Evolutionary conservation across 768 basidiomycete genomes (phyloP), one percentile per base, ranked within the genome.

Genomic region (Suillus alpinus): DNA sequence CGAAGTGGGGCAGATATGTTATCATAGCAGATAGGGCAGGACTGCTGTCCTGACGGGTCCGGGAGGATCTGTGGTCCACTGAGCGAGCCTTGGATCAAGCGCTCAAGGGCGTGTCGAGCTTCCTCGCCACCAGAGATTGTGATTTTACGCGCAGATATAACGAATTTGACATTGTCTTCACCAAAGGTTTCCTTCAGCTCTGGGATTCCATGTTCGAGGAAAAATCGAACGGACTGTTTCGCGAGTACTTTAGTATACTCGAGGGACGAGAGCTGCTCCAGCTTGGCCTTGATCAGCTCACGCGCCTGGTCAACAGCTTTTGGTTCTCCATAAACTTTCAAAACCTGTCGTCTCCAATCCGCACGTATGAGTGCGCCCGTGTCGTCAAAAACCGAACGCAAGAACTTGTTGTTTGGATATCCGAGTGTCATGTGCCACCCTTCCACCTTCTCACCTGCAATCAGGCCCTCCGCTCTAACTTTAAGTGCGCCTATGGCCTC

Each of bases 11-110:
- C 77, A 66, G 10, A 80, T 13, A 74, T 57, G 1, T 4, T 63
- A 60, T 82, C 80, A 53, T 78, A 80, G 65, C 87, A 88, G 49
- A 88, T 75, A 6, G 86, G 86, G 63, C 86, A 88, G 3, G 58
- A 64, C 16, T 66, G 63, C 31, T 43, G 9, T 16, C 49, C 65
- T 26, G 62, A 62, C 46, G 41, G 23, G 13, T 58, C 57, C 0
- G 41, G 34, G 7, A 58, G 43, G 16, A 32, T 57, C 40, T 13
- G 51, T 7, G 60, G 44, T 5, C 69, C 71, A 16, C 67, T 69
- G 7, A 75, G 59, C 4, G 81, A 78, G 57, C 83, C 76, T 2
- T 76, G 69, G 29, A 85, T 76, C 16, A 85, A 72, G 50, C 75
- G 69, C 55, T 75, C 70, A 18, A 87, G 66, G 32, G 78, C 71